These are phyloP conservation scores for Oldenlandia corymbosa DNA, from an alignment of 257 asterid genomes.

Conservation along the genomic window DNA sequence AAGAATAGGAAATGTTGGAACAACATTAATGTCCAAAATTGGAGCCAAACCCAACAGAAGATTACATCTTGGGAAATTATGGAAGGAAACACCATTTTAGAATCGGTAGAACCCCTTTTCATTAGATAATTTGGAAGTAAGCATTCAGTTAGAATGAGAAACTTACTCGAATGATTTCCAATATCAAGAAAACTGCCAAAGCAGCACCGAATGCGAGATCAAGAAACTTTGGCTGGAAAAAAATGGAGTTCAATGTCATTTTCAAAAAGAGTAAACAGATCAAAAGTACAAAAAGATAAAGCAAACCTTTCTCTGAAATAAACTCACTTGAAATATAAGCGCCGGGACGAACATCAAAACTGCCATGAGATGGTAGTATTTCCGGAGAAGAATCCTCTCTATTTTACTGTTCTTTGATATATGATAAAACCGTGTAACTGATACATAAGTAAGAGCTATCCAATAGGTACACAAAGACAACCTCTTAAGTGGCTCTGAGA, in stretches of 20 bases:
- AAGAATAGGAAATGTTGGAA: too few species aligned
- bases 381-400: constrained; percentile 94
- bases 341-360: constrained; percentile 54
- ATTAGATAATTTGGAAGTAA: constrained; percentile 10
- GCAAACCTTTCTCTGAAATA: constrained; percentile 3
- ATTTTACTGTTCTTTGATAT: constrained; percentile 76
- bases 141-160: constrained; percentile 13
- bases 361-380: constrained; percentile 93
- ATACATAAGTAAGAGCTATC: constrained; percentile 59
- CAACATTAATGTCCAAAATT: too few species aligned
- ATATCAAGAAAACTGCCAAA: constrained; percentile 71
- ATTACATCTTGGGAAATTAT: too few species aligned
- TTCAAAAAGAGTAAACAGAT: neutral
- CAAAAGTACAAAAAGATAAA: constrained; percentile 1
- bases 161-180: constrained; percentile 92
- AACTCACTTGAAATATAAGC: constrained; percentile 42
- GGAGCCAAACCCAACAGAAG: too few species aligned
- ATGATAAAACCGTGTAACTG: constrained; percentile 66
- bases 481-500: constrained; percentile 77
- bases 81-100: too few species aligned
- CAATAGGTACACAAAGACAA: constrained; percentile 71
- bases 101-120: too few species aligned
- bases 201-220: constrained; percentile 93
- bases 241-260: constrained; percentile 10
- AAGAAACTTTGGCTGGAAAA: constrained; percentile 47